phyloP scores from a whole-genome alignment of 108 stramenopile genomes.

The Nannochloropsis salina region DNA sequence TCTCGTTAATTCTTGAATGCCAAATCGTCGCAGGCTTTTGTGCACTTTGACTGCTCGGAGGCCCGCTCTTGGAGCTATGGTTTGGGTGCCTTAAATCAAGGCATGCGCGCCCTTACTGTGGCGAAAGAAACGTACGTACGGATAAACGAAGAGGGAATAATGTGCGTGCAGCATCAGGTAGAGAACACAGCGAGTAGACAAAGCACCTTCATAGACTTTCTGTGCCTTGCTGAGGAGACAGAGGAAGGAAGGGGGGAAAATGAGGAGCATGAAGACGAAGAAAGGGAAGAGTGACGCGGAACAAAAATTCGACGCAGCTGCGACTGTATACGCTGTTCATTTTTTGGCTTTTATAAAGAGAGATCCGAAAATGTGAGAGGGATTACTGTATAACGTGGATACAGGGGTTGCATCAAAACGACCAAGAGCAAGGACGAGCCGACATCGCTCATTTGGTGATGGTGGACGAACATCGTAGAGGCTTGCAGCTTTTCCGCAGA shows the following conservation, averaged over 20 bases:
- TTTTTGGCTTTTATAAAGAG: too few relatives aligned
- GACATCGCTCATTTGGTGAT: too few relatives aligned
- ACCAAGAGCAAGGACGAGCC: too few relatives aligned
- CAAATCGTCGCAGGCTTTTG: conserved; percentile 46
- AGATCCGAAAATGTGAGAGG: too few relatives aligned
- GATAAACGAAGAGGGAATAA: conserved; percentile 50
- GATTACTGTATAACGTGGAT: too few relatives aligned
- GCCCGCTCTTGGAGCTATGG: conserved; percentile 42
- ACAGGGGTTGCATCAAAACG: too few relatives aligned
- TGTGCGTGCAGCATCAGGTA: conserved; percentile 55
- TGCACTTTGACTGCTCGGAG: conserved; percentile 40
- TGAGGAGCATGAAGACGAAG: conserved; percentile 24
- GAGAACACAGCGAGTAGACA: conserved; percentile 42
- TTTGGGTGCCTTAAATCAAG: conserved; percentile 44
- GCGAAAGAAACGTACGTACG: conserved; percentile 51
- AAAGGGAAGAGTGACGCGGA: neutral
- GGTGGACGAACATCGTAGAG: too few relatives aligned
- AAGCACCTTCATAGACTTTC: conserved; percentile 39
- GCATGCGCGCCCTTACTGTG: conserved; percentile 46
- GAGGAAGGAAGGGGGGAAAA: conserved; percentile 22
- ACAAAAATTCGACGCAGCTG: too few relatives aligned
- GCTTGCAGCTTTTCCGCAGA: too few relatives aligned
- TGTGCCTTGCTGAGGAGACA: conserved; percentile 32
- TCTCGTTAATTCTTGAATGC: conserved; percentile 37
- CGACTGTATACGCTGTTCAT: too few relatives aligned